Evolutionary conservation across 768 basidiomycete species (phyloP).

Genomic region (Kwoniella pini): DNA sequence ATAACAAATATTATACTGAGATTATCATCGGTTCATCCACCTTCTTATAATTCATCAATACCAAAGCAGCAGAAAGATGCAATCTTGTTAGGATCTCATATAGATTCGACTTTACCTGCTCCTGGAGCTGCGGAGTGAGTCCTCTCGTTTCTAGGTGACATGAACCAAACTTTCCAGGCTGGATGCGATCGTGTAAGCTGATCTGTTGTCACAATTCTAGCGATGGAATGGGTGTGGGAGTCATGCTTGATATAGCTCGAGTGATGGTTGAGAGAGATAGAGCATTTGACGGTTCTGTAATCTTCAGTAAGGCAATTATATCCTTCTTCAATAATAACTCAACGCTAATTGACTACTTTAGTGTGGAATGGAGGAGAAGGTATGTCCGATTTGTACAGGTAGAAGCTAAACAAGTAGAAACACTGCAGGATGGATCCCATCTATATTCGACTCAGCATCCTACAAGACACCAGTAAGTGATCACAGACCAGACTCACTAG

Average conservation of each 20-base stretch:
- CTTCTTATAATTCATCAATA: slow-evolving; percentile 61
- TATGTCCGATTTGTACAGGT: not conserved
- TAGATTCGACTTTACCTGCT: slow-evolving; percentile 85
- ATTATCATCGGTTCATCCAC: slow-evolving; percentile 60
- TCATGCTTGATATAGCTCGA: slow-evolving; percentile 86
- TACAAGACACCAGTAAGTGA: slow-evolving; percentile 68
- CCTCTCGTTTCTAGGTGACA: not conserved
- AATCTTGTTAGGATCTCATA: slow-evolving; percentile 81
- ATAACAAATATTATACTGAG: slow-evolving; percentile 88
- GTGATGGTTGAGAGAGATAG: slow-evolving; percentile 69
- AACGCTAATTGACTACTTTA: slow-evolving; percentile 47
- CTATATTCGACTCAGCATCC: slow-evolving; percentile 87
- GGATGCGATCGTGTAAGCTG: too few relatives aligned
- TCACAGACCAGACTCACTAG: too few relatives aligned
- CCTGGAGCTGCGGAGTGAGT: slow-evolving; percentile 60
- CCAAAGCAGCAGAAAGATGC: slow-evolving; percentile 71
- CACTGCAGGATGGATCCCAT: slow-evolving; percentile 90
- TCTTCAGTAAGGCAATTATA: slow-evolving; percentile 68
- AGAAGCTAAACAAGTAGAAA: slow-evolving; percentile 60
- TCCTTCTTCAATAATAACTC: not conserved
- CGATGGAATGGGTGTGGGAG: slow-evolving; percentile 81
- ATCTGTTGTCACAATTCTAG: slow-evolving; percentile 60
- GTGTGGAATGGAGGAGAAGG: slow-evolving; percentile 91
- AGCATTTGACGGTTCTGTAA: slow-evolving; percentile 72
- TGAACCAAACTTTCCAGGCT: not conserved